Evolutionary conservation across 2,329 filamentous ascomycete species (phyloP).

Genomic region (Pyricularia grisea): DNA sequence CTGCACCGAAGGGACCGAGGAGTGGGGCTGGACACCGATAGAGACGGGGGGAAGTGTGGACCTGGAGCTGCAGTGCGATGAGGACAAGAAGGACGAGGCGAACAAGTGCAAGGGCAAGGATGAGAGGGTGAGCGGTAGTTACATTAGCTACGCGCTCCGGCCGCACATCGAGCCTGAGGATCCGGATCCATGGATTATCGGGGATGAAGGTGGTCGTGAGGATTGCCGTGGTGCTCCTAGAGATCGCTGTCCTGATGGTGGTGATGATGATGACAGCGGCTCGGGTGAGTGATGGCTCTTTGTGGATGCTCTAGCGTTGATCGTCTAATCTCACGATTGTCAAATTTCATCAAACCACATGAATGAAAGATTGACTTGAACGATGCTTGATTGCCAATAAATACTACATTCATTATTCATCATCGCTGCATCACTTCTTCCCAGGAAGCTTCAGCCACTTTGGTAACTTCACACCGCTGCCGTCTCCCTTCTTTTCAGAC

Average conservation of each 20-base stretch:
- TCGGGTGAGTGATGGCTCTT: background rate
- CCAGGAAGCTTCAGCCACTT: conserved; percentile 66
- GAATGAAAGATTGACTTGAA: background rate
- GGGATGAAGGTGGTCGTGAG: background rate
- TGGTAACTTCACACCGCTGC: conserved; percentile 33
- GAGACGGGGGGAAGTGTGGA: background rate
- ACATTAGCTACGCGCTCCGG: background rate
- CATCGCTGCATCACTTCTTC: conserved; percentile 47
- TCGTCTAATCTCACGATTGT: background rate
- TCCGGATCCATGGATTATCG: background rate
- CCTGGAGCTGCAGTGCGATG: background rate
- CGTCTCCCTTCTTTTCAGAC: conserved; percentile 16
- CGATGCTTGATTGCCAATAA: background rate
- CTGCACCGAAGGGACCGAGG: background rate
- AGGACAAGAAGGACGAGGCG: background rate
- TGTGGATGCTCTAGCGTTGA: background rate
- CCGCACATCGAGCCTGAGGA: background rate
- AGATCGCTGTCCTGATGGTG: background rate
- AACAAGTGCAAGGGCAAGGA: background rate
- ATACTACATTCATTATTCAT: background rate
- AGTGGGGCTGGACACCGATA: background rate
- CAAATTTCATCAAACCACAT: background rate
- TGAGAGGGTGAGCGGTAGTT: background rate
- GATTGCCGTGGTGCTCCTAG: background rate
- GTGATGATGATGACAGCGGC: background rate